A percentile compares a stretch with the other conserved stretches of the same genome.
Evolutionary conservation across 805 yeast species (phyloP).

Genomic region (Candida rishiriensis): DNA sequence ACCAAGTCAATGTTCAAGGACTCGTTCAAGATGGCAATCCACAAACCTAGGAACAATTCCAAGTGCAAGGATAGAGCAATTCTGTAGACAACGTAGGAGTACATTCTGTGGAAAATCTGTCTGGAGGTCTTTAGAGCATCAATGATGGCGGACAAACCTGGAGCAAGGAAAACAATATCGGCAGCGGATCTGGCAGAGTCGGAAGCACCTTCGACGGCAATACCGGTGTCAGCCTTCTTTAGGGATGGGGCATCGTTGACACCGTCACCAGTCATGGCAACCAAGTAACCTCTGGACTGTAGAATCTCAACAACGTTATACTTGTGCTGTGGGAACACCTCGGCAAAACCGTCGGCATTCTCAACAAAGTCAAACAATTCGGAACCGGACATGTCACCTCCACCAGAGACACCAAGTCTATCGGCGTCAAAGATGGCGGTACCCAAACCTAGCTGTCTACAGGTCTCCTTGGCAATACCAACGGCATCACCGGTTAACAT

Average conservation of each 20-base stretch:
- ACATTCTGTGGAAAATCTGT: slow-evolving; percentile 98
- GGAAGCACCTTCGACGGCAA: slow-evolving; percentile 96
- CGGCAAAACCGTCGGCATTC: slow-evolving; percentile 96
- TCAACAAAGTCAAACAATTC: slow-evolving; percentile 94
- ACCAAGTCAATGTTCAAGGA: slow-evolving; percentile 82
- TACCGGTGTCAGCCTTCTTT: slow-evolving; percentile 92
- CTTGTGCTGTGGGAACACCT: slow-evolving; percentile 96
- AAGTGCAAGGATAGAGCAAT: slow-evolving; percentile 89
- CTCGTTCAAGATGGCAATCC: slow-evolving; percentile 88
- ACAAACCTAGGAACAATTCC: slow-evolving; percentile 88
- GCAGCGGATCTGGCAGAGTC: slow-evolving; percentile 96
- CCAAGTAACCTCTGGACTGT: slow-evolving; percentile 91
- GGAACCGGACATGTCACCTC: slow-evolving; percentile 91
- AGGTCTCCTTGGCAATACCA: slow-evolving; percentile 96
- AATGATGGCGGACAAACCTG: slow-evolving; percentile 89
- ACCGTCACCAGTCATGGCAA: slow-evolving; percentile 99
- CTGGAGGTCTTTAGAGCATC: slow-evolving; percentile 91
- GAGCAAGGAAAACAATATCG: slow-evolving; percentile 90
- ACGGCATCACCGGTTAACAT: slow-evolving; percentile 99
- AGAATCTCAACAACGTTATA: slow-evolving; percentile 90
- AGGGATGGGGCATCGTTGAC: slow-evolving; percentile 95
- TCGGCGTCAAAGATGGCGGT: slow-evolving; percentile 94
- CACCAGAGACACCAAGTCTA: slow-evolving; percentile 89
- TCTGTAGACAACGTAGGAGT: slow-evolving; percentile 94
- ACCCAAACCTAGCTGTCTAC: slow-evolving; percentile 95